phyloP scores from a whole-genome alignment of 768 basidiomycete genomes.

The Suillus plorans region DNA sequence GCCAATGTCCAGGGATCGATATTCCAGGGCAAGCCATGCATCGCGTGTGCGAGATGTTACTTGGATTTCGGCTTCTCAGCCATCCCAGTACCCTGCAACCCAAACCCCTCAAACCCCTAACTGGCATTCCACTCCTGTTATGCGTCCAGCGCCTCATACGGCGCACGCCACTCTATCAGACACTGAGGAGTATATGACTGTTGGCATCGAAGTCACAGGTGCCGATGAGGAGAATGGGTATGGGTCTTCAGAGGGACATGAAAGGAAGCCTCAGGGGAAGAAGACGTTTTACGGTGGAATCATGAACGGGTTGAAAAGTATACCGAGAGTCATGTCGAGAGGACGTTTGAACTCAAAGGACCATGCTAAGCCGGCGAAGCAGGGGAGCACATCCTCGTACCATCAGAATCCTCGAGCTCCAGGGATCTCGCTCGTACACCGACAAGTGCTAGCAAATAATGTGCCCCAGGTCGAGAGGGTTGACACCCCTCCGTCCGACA shows the following conservation, averaged over 20 bases:
- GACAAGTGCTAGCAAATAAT: background rate
- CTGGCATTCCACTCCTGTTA: constrained; percentile 26
- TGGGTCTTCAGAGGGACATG: constrained; percentile 26
- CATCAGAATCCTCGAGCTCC: constrained; percentile 11
- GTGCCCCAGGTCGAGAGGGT: constrained; percentile 8
- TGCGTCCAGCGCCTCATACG: constrained; percentile 21
- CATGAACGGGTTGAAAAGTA: constrained; percentile 29
- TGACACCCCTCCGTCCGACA: constrained; percentile 1
- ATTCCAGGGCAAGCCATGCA: constrained; percentile 27
- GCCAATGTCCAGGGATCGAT: constrained; percentile 23
- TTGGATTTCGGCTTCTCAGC: constrained; percentile 29
- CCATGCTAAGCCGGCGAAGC: constrained; percentile 22
- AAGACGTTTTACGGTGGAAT: constrained; percentile 31
- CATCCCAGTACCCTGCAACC: constrained; percentile 24
- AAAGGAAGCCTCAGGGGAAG: constrained; percentile 27
- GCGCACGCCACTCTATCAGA: constrained; percentile 26
- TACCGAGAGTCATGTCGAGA: constrained; percentile 35
- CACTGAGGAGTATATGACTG: constrained; percentile 36
- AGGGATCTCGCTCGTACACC: background rate
- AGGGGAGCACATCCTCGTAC: constrained; percentile 21
- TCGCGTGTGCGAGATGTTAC: constrained; percentile 30
- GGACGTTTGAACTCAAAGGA: constrained; percentile 23
- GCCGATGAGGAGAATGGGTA: constrained; percentile 23
- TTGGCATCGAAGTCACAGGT: constrained; percentile 25
- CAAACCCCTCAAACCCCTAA: constrained; percentile 28